Conservation (phyloP, 768 basidiomycete species). For the Hortiboletus flavorubellus region DNA sequence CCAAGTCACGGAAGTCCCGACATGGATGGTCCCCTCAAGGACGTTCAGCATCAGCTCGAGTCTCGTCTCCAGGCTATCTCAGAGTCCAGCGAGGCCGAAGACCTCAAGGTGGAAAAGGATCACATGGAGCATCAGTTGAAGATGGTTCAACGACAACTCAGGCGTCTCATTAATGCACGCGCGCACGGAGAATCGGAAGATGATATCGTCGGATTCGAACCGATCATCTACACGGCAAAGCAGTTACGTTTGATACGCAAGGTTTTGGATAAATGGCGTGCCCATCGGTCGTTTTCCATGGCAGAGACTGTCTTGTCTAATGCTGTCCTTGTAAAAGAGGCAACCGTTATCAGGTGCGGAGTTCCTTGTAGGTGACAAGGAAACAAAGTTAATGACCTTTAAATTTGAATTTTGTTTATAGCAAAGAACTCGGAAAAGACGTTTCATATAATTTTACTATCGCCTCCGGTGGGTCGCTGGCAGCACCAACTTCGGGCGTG, state of each 20-base stretch:
- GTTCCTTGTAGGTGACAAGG: neutral
- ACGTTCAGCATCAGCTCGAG: constrained; percentile 74
- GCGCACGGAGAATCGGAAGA: constrained; percentile 73
- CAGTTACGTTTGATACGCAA: constrained; percentile 81
- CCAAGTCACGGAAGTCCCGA: constrained; percentile 63
- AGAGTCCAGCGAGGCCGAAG: constrained; percentile 74
- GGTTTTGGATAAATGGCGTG: constrained; percentile 82
- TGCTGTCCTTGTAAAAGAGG: constrained; percentile 89
- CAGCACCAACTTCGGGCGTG: constrained; percentile 75
- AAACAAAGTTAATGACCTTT: constrained; percentile 1
- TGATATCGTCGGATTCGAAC: constrained; percentile 65
- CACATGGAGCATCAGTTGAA: constrained; percentile 90
- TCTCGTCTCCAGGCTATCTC: constrained; percentile 58
- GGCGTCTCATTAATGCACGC: constrained; percentile 70
- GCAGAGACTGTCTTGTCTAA: constrained; percentile 83
- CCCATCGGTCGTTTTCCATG: constrained; percentile 85
- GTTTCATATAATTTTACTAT: constrained; percentile 93
- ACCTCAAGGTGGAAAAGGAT: constrained; percentile 84
- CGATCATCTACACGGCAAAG: constrained; percentile 76
- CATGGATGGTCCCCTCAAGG: constrained; percentile 59
- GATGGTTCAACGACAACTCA: constrained; percentile 80
- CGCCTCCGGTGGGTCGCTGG: constrained; percentile 76
- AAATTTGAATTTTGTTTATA: constrained; percentile 30
- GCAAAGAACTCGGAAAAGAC: constrained; percentile 82
- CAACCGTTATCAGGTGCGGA: constrained; percentile 82